These are phyloP conservation scores for Myxozyma neotropica DNA, from an alignment of 805 yeast genomes.

Conservation along the genomic window DNA sequence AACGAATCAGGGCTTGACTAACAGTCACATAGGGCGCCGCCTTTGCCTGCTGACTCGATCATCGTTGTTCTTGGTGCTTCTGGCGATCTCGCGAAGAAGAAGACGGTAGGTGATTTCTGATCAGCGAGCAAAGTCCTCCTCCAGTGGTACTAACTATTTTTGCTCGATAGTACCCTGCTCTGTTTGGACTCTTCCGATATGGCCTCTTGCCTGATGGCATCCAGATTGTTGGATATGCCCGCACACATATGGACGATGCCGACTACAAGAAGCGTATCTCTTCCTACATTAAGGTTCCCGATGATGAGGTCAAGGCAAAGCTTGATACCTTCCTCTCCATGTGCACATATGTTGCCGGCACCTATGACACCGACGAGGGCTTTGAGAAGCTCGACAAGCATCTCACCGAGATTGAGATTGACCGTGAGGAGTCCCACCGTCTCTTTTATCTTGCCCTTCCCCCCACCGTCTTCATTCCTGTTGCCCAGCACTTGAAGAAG, in stretches of 20 bases:
- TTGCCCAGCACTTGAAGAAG: conserved; percentile 71
- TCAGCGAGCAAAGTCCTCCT: no score
- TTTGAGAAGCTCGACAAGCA: conserved; percentile 57
- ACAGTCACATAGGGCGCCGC: conserved; percentile 11
- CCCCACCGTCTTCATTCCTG: conserved; percentile 84
- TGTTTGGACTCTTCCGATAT: conserved; percentile 56
- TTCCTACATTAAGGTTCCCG: conserved; percentile 60
- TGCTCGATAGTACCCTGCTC: conserved; percentile 45
- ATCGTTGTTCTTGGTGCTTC: conserved; percentile 92
- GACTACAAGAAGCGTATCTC: conserved; percentile 70
- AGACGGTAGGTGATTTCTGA: conserved; percentile 60
- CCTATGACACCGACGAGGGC: conserved; percentile 81
- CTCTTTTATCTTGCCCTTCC: conserved; percentile 93
- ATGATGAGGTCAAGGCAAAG: conserved; percentile 46
- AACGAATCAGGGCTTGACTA: neutral
- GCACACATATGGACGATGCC: conserved; percentile 69
- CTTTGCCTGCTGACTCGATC: conserved; percentile 55
- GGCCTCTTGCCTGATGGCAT: conserved; percentile 72
- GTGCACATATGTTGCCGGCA: conserved; percentile 71
- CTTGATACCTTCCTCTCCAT: conserved; percentile 65
- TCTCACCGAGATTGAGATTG: conserved; percentile 63
- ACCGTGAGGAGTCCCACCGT: conserved; percentile 64
- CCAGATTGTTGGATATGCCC: conserved; percentile 87
- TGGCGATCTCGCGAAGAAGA: conserved; percentile 93
- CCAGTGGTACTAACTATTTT: neutral